Evolutionary conservation across 2,329 filamentous ascomycete genomes (phyloP).

Genomic region (Diplodia mutila): DNA sequence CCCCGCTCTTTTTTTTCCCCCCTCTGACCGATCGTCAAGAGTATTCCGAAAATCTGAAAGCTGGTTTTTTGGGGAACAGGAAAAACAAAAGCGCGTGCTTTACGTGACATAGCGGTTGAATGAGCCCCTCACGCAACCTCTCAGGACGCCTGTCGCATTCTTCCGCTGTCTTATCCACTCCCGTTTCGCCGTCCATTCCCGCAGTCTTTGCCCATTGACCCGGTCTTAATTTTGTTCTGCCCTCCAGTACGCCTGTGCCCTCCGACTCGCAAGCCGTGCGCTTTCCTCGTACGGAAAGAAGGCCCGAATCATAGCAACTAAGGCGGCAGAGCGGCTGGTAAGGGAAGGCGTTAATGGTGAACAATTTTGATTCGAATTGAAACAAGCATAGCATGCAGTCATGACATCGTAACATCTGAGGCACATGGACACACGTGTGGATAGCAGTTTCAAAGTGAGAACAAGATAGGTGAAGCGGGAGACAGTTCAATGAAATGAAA

Average conservation of each 20-base stretch:
- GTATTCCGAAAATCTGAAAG: conserved; percentile 1
- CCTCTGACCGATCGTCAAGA: neutral
- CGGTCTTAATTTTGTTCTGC: neutral
- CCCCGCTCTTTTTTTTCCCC: neutral
- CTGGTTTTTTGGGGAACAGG: conserved; percentile 1
- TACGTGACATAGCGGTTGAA: conserved; percentile 7
- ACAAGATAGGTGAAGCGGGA: neutral
- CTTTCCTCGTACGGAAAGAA: neutral
- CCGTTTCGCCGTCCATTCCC: neutral
- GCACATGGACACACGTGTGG: conserved; percentile 20
- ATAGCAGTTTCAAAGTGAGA: conserved; percentile 1
- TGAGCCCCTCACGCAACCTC: too few relatives aligned
- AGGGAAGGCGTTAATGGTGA: neutral
- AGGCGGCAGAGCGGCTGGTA: conserved; percentile 1
- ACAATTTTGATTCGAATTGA: conserved; percentile 13
- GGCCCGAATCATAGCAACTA: conserved; percentile 4
- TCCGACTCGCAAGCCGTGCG: conserved; percentile 9
- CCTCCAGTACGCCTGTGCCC: neutral
- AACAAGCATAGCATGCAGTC: conserved; percentile 22
- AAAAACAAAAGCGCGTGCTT: neutral
- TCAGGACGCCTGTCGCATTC: neutral
- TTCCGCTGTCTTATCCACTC: neutral
- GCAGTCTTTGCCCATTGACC: neutral
- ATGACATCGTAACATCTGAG: conserved; percentile 26
- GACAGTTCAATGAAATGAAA: neutral